Base-by-base conservation (phyloP, 257 asterid genomes). In the Apocynum venetum region DNA sequence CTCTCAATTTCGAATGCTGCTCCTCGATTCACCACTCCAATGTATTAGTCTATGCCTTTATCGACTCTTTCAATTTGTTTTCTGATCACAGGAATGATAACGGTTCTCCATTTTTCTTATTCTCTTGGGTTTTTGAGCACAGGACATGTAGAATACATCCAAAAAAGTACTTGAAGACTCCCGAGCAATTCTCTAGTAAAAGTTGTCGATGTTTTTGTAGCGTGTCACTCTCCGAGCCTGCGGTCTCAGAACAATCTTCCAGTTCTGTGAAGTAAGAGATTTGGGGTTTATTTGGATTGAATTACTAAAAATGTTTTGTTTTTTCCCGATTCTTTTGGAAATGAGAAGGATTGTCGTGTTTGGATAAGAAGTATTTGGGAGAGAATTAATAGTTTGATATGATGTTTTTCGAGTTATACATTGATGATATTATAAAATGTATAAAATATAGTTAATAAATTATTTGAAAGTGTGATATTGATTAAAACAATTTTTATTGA, bases 201-300 rank as follows among this genome's bases (percentile, higher is more conserved):
- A 77, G 72, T 67, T 75, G 86, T 31, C 89, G 91, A 63, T 91
- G 91, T 85, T 71, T 85, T 64, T 89, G 96, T 87, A 85, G 89
- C 80, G 84, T 82, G 12, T 71, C 93, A 8, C 88, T 77, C 53
- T 78, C 92, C 1, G 92, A 89, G 51, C 81, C 95, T 86, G 86
- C 88, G 15, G 79, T 82, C 71, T 86, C 96, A 0, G 91, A 79
- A 82, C 51, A 82, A 73, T 83, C 92, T 41, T 67, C 93, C 70
- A 84, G 77, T 82, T 70, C 92, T 78, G 76, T 83, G 64, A 91
- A 83, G 96, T 90, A 91, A 82, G 73, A 68, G 36, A 43, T 68
- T 25, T 25, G 31, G 31, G 31, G 31, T 25, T 25, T 25, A 25
- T 25, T 25, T 25, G 31, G 31, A 25, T 25, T 25, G 31, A 25